Conservation (phyloP, 192 early-diverging fungal species). For the Spinellus fusiger region DNA sequence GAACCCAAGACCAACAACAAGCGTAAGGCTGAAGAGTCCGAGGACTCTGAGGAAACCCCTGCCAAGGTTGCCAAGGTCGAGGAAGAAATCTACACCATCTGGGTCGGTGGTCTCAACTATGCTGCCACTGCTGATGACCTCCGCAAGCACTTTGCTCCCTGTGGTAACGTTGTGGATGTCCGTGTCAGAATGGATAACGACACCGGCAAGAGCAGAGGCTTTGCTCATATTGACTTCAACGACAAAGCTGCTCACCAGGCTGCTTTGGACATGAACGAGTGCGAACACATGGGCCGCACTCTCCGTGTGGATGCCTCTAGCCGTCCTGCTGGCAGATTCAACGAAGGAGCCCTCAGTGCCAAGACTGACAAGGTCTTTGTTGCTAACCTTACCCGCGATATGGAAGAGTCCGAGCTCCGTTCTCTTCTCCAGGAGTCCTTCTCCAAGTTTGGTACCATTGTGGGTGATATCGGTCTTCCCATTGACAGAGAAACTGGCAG, state of each 20-base stretch:
- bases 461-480: constrained; percentile 61
- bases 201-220: constrained; percentile 72
- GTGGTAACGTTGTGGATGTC: constrained; percentile 65
- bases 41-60: constrained; percentile 33
- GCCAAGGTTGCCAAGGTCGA: constrained; percentile 55
- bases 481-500: constrained; percentile 69
- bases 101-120: constrained; percentile 70
- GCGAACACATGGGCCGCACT: constrained; percentile 77
- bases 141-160: constrained; percentile 52
- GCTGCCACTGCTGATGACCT: constrained; percentile 63
- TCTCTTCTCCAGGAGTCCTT: constrained; percentile 39
- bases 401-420: constrained; percentile 49
- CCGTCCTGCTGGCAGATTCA: constrained; percentile 28
- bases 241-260: constrained; percentile 54
- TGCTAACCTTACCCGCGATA: constrained; percentile 70
- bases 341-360: constrained; percentile 24
- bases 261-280: constrained; percentile 60
- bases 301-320: constrained; percentile 76
- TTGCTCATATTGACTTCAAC: constrained; percentile 88
- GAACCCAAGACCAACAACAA: background rate
- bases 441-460: constrained; percentile 55
- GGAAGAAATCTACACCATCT: constrained; percentile 44
- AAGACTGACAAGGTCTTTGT: constrained; percentile 72
- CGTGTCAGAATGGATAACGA: constrained; percentile 55
- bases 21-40: constrained; percentile 32